These are phyloP conservation scores for Suillus alpinus DNA, from an alignment of 768 basidiomycete species.

Conservation along the genomic window DNA sequence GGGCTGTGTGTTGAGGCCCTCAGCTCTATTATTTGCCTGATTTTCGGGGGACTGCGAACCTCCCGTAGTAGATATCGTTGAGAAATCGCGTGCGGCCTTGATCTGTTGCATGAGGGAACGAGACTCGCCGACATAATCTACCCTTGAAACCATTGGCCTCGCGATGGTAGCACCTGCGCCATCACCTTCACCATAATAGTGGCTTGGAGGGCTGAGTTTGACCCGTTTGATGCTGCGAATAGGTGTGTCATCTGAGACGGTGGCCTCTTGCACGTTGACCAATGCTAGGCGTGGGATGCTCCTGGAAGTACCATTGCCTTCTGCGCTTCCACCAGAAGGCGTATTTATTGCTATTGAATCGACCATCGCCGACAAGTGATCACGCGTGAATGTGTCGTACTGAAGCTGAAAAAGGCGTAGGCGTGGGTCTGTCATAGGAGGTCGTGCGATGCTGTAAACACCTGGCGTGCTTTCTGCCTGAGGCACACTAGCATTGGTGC, in stretches of 20 bases:
- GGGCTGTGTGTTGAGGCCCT: neutral
- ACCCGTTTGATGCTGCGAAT: slow-evolving; percentile 78
- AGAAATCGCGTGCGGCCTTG: slow-evolving; percentile 73
- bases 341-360: slow-evolving; percentile 89
- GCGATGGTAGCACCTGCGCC: slow-evolving; percentile 47
- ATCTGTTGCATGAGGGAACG: slow-evolving; percentile 78
- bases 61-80: slow-evolving; percentile 64
- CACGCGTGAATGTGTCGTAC: slow-evolving; percentile 95
- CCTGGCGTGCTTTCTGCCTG: slow-evolving; percentile 65
- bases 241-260: slow-evolving; percentile 43
- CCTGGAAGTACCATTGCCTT: slow-evolving; percentile 40
- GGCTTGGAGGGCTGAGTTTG: slow-evolving; percentile 68
- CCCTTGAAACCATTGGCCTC: slow-evolving; percentile 46
- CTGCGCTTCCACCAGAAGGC: slow-evolving; percentile 55
- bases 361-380: slow-evolving; percentile 90
- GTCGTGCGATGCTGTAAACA: slow-evolving; percentile 18
- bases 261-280: slow-evolving; percentile 47
- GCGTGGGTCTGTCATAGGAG: slow-evolving; percentile 62
- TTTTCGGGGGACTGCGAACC: slow-evolving; percentile 35
- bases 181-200: slow-evolving; percentile 52
- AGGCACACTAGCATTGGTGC: slow-evolving; percentile 37
- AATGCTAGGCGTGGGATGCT: slow-evolving; percentile 41
- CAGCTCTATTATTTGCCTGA: slow-evolving; percentile 6
- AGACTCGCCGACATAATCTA: slow-evolving; percentile 78
- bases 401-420: slow-evolving; percentile 89